Base-by-base conservation (phyloP, 2,329 filamentous ascomycete genomes). In the Ophiosphaerella herpotricha region DNA sequence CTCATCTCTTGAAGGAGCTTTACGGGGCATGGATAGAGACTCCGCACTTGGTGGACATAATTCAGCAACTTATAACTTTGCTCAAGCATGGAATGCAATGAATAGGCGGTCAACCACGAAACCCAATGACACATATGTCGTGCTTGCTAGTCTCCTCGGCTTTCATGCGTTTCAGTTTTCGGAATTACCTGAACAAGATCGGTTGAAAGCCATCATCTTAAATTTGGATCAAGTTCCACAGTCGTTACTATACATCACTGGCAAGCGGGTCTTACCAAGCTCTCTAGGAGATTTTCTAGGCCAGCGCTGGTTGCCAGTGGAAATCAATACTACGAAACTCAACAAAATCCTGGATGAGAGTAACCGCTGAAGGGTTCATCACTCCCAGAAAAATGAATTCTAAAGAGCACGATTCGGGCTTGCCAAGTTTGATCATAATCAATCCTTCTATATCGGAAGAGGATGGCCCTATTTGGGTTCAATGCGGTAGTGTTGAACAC, bases 1-100 rank as follows among this genome's bases (percentile, higher is more conserved):
- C 33, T 35, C 33, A 35, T n/a, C 33, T n/a, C 13, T 35, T 7
- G 4, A 16, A 7, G 13, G 4, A 12, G 13, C 33, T 14, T 35
- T 35, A 35, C 13, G 13, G 4, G 13, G 33, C 9, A 16, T 16
- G 33, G 33, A 5, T 21, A 35, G 33, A 35, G 13, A 3, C 13
- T 14, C 18, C 18, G 18, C 18, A 4, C 18, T 21, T 21, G 18
- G 18, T 5, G 18, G 18, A 21, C 18, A 21, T 21, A 3, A 21
- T 35, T 35, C 33, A 8, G 33, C 13, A 14, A 16, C 4, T 13
- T 42, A 18, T 13, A 16, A n/a, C 26, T 42, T 29, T 32, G n/a
- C 13, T 13, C n/a, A 43, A 18, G 42, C 32, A 35, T 44, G 42
- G 42, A 36, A 44, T 36, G 33, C 31, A n/a, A 21, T 44, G 32